phyloP scores from a whole-genome alignment of 1,139 yeast genomes.

The Geotrichum bryndzae region DNA sequence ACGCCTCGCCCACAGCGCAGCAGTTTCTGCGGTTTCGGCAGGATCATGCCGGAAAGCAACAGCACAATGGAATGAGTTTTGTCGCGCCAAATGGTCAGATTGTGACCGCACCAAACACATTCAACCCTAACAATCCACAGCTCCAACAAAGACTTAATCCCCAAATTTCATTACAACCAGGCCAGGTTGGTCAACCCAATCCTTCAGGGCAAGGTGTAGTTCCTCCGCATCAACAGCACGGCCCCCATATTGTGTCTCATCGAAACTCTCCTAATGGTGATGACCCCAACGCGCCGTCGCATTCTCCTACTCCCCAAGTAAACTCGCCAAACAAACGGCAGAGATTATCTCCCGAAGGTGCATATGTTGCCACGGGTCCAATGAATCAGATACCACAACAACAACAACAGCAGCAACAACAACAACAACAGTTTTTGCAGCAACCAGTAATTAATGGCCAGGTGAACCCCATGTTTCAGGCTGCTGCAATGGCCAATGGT shows the following conservation, averaged over 20 bases:
- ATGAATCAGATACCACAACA: conserved; percentile 9
- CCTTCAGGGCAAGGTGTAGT: conserved; percentile 20
- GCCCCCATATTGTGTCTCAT: conserved; percentile 23
- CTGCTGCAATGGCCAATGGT: conserved; percentile 11
- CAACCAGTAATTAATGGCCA: conserved; percentile 16
- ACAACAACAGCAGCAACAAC: neutral
- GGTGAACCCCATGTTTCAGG: conserved; percentile 14
- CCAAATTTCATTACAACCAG: conserved; percentile 25
- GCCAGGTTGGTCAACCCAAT: conserved; percentile 13
- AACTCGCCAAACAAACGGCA: conserved; percentile 37
- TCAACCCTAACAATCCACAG: conserved; percentile 28
- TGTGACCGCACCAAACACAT: conserved; percentile 19
- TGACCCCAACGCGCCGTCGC: conserved; percentile 23
- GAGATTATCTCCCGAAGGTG: conserved; percentile 36
- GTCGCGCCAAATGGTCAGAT: conserved; percentile 18
- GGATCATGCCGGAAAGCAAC: conserved; percentile 37
- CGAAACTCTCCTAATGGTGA: conserved; percentile 22
- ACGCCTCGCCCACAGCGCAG: conserved; percentile 55
- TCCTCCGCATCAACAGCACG: conserved; percentile 30
- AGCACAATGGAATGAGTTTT: conserved; percentile 10
- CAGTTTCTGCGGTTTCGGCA: conserved; percentile 61
- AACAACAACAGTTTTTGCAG: conserved; percentile 13
- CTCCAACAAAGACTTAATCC: conserved; percentile 30
- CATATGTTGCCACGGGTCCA: conserved; percentile 21
- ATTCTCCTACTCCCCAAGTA: conserved; percentile 29